Conservation (phyloP, 2,329 filamentous ascomycete genomes). For the Monosporascus sp. region DNA sequence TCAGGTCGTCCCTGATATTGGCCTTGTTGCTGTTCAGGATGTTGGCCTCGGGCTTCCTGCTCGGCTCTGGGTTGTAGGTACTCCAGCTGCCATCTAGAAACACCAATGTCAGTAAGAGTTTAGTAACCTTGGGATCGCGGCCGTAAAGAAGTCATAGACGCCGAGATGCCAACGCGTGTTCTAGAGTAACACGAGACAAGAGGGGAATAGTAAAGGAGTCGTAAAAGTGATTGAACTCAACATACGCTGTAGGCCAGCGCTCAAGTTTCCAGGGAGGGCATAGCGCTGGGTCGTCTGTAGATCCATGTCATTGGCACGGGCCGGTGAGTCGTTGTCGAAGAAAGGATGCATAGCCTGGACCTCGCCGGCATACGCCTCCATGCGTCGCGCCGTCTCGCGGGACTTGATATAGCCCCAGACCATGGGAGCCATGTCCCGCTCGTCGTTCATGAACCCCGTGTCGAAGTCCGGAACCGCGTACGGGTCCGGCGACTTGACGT, state of each 20-base stretch:
- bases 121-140: too few relatives aligned
- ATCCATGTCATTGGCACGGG: slow-evolving; percentile 67
- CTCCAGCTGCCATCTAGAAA: slow-evolving; percentile 61
- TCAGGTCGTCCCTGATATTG: slow-evolving; percentile 55
- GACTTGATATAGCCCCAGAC: slow-evolving; percentile 83
- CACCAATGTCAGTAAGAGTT: neutral
- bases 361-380: slow-evolving; percentile 74
- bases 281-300: slow-evolving; percentile 70
- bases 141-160: too few relatives aligned
- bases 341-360: slow-evolving; percentile 65
- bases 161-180: too few relatives aligned
- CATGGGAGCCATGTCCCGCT: slow-evolving; percentile 78
- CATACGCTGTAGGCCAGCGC: slow-evolving; percentile 60
- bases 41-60: slow-evolving; percentile 39
- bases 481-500: slow-evolving; percentile 29
- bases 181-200: neutral
- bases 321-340: slow-evolving; percentile 65
- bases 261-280: slow-evolving; percentile 66
- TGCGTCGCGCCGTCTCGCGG: slow-evolving; percentile 71
- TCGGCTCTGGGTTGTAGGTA: slow-evolving; percentile 48
- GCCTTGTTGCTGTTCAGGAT: slow-evolving; percentile 61
- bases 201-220: neutral
- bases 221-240: neutral
- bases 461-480: slow-evolving; percentile 76
- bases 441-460: slow-evolving; percentile 79